Evolutionary conservation across 306 rosid genomes (phyloP), one percentile per base, ranked within the genome.

Genomic region (Mimosa pudica): DNA sequence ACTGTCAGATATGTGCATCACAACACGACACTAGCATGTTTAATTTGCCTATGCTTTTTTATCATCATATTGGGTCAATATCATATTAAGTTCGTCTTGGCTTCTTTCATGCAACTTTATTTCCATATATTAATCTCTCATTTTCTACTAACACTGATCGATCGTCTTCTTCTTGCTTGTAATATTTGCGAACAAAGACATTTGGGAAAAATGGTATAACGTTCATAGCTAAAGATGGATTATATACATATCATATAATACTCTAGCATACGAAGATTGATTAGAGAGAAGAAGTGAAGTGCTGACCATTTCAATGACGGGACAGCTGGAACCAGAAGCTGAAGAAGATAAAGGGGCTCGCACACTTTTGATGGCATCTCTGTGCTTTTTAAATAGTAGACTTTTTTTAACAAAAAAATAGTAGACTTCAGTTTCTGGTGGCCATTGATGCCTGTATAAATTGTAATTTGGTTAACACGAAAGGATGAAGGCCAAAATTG

Each of bases 281-380:
- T 90, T 90, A 48, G 93, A 77, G 76, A 83, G 81, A 77, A 90
- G 88, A 77, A 92, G 88, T 36, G 93, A 88, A 67, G 90, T 76
- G 77, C 77, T 87, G 4, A 84, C 88, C 94, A 92, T 87, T 87
- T 92, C 97, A 41, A 92, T 88, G 9, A 88, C 91, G 18, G 91
- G 92, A 47, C 97, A 90, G 7, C 87, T 78, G 9, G 90, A 88
- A 78, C 87, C 85, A 51, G 87, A 84, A 38, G 88, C 87, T 7
- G 92, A 86, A 8, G 97, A 92, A 48, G 89, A 90, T 42, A 71
- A 81, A 42, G 97, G 94, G 63, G 91, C 87, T 11, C 97, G 92
- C 32, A 89, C 88, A 75, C 92, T 90, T 89, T 90, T 92, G 71
- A 88, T 83, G n/a, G 93, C 90, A 71, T 92, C 97, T 76, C 97